These are phyloP conservation scores for Suillus plorans DNA, from an alignment of 768 basidiomycete genomes.

Conservation along the genomic window DNA sequence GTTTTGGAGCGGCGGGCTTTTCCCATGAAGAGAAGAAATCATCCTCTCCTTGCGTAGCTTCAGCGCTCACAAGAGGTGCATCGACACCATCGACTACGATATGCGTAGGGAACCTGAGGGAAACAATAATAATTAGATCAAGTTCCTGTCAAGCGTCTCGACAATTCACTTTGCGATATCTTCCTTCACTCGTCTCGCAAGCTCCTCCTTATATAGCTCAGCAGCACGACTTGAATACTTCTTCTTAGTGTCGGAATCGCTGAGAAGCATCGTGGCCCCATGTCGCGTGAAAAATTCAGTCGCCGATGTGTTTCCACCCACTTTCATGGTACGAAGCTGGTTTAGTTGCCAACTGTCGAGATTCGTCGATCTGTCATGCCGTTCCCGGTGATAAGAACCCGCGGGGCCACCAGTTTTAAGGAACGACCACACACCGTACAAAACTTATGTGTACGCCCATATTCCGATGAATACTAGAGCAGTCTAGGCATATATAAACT, in stretches of 20 bases:
- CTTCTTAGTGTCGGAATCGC: conserved; percentile 77
- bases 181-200: conserved; percentile 75
- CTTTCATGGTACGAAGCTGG: conserved; percentile 95
- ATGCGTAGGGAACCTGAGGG: conserved; percentile 67
- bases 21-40: conserved; percentile 99
- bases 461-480: conserved; percentile 92
- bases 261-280: conserved; percentile 70
- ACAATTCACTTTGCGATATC: conserved; percentile 62
- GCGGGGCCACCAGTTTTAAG: not conserved
- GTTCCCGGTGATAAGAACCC: conserved; percentile 13
- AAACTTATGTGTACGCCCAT: conserved; percentile 99
- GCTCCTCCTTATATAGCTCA: conserved; percentile 89
- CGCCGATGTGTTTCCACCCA: conserved; percentile 87
- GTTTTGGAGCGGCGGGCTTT: conserved; percentile 64
- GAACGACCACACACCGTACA: conserved; percentile 64
- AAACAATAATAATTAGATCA: conserved; percentile 12
- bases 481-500: conserved; percentile 96
- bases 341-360: conserved; percentile 90
- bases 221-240: conserved; percentile 86
- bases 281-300: conserved; percentile 89
- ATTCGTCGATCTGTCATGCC: conserved; percentile 78
- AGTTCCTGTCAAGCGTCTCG: not conserved
- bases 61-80: conserved; percentile 36
- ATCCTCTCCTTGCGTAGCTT: conserved; percentile 59
- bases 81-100: conserved; percentile 85